Evolutionary conservation across 2,329 filamentous ascomycete genomes (phyloP).

Genomic region (Grosmannia clavigera): DNA sequence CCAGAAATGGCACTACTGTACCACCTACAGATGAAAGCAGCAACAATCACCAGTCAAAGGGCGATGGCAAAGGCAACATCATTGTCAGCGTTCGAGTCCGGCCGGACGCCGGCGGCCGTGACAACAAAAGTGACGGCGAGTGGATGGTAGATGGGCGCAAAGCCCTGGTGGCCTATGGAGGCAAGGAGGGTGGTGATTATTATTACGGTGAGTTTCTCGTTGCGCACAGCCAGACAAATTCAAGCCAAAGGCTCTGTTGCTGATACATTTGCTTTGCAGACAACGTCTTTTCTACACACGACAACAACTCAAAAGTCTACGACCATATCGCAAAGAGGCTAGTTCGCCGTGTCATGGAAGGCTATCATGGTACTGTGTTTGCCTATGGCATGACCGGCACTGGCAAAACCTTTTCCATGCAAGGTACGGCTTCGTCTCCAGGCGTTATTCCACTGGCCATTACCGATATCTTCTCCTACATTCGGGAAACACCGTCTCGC

Average conservation of each 20-base stretch:
- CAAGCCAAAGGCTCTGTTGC: conserved; percentile 6
- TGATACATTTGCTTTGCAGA: conserved; percentile 38
- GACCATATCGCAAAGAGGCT: conserved; percentile 88
- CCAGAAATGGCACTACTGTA: conserved; percentile 16
- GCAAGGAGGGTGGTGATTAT: conserved; percentile 86
- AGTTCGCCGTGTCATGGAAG: conserved; percentile 95
- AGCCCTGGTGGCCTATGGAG: conserved; percentile 69
- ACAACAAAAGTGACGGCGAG: conserved; percentile 58
- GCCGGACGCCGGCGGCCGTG: conserved; percentile 60
- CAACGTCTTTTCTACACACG: conserved; percentile 89
- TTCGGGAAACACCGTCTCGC: conserved; percentile 85
- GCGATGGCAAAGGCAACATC: conserved; percentile 84
- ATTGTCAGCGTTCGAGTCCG: conserved; percentile 89
- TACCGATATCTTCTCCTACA: conserved; percentile 98
- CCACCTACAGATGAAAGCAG: conserved; percentile 8
- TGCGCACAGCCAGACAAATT: neutral
- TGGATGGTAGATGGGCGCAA: conserved; percentile 86
- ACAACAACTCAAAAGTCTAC: conserved; percentile 91
- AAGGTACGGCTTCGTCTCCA: conserved; percentile 87
- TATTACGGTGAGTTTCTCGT: conserved; percentile 59
- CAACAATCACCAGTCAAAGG: conserved; percentile 39
- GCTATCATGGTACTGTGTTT: conserved; percentile 96
- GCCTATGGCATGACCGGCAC: conserved; percentile 99
- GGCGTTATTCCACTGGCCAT: conserved; percentile 96
- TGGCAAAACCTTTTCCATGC: conserved; percentile 99